A percentile compares a stretch with the other conserved stretches of the same genome.
phyloP scores from a whole-genome alignment of 1,284 basidiomycete genomes.

The Ustilago curta region DNA sequence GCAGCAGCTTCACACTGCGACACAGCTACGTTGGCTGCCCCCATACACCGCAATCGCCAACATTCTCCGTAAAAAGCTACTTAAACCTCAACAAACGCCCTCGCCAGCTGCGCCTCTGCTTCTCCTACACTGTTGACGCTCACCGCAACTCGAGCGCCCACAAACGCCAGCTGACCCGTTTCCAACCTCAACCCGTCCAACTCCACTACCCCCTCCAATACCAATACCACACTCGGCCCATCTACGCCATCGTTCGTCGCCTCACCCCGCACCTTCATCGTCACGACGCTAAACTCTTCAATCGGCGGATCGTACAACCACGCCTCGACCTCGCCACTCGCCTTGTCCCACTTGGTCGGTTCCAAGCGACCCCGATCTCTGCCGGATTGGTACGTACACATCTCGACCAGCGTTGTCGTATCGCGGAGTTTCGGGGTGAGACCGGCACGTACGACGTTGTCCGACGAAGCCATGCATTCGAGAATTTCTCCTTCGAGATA shows the following conservation, averaged over 20 bases:
- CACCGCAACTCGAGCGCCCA: constrained; percentile 80
- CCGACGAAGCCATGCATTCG: constrained; percentile 71
- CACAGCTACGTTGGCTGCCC: no score
- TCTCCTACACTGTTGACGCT: constrained; percentile 1
- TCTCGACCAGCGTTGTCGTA: constrained; percentile 85
- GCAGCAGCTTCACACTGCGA: no score
- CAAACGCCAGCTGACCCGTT: constrained; percentile 83
- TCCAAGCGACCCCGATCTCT: constrained; percentile 72
- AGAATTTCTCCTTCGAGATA: constrained; percentile 77
- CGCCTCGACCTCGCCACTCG: constrained; percentile 13
- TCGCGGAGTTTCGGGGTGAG: constrained; percentile 96
- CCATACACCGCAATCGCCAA: no score
- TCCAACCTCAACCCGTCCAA: constrained; percentile 45
- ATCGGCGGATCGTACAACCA: constrained; percentile 92
- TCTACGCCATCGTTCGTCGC: constrained; percentile 77
- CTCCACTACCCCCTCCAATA: constrained; percentile 78
- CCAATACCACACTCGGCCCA: constrained; percentile 87
- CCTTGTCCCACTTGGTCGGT: constrained; percentile 6
- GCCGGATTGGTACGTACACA: constrained; percentile 85
- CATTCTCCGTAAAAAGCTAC: no score
- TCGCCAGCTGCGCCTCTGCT: constrained; percentile 13
- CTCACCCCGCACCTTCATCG: constrained; percentile 73
- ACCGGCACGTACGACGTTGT: constrained; percentile 98
- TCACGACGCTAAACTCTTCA: constrained; percentile 89
- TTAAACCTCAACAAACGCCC: constrained; percentile 49